phyloP scores from a whole-genome alignment of 192 early-diverging fungal genomes.

The Entophlyctis luteolus region DNA sequence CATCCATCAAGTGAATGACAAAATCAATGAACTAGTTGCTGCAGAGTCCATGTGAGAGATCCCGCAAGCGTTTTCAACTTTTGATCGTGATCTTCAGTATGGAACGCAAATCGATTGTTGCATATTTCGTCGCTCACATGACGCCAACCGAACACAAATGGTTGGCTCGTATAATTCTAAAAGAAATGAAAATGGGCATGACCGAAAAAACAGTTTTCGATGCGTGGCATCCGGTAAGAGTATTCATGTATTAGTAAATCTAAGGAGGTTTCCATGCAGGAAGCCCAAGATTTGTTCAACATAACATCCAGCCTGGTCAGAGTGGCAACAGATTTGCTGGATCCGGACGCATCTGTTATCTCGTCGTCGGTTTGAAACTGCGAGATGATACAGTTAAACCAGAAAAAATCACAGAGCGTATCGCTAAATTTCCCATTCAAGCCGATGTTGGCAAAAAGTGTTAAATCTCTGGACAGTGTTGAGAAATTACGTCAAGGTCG shows the following conservation, averaged over 20 bases:
- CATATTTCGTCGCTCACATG: slow-evolving; percentile 52
- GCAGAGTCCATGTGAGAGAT: slow-evolving; percentile 29
- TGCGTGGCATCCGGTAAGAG: slow-evolving; percentile 56
- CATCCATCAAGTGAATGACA: slow-evolving; percentile 59
- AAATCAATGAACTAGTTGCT: slow-evolving; percentile 46
- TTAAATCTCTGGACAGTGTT: slow-evolving; percentile 46
- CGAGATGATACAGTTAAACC: too few relatives aligned
- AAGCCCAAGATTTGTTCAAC: slow-evolving; percentile 66
- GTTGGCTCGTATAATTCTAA: slow-evolving; percentile 71
- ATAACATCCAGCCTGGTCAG: slow-evolving; percentile 59
- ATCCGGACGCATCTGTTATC: slow-evolving; percentile 35
- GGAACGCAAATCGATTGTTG: slow-evolving; percentile 46
- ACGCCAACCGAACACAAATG: slow-evolving; percentile 71
- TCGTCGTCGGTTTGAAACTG: neutral
- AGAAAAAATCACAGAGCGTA: slow-evolving; percentile 44
- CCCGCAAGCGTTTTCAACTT: neutral
- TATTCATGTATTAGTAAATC: neutral
- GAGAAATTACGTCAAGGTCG: slow-evolving; percentile 42
- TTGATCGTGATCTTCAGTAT: slow-evolving; percentile 23
- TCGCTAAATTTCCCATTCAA: slow-evolving; percentile 59
- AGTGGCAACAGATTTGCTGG: slow-evolving; percentile 52
- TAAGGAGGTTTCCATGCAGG: slow-evolving; percentile 26
- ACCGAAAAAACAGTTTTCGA: slow-evolving; percentile 66
- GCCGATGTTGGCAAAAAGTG: slow-evolving; percentile 62
- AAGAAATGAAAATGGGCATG: slow-evolving; percentile 71